Evolutionary conservation across 2,329 filamentous ascomycete genomes (phyloP).

Genomic region (Fusarium sp.): DNA sequence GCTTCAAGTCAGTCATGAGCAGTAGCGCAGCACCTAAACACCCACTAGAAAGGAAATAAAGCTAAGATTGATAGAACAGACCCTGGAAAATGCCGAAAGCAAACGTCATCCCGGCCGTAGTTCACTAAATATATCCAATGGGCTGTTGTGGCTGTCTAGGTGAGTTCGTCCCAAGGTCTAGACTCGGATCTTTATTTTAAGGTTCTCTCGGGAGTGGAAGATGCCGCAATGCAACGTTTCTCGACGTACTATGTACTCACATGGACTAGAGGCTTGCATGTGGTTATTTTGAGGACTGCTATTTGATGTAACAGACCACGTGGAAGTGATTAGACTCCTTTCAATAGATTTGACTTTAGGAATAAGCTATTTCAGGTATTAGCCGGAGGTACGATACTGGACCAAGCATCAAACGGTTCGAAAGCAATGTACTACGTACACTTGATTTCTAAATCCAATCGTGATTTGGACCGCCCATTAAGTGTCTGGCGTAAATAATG

Average conservation of each 20-base stretch:
- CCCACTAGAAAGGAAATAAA: too few relatives aligned
- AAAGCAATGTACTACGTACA: not conserved
- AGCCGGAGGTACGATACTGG: not conserved
- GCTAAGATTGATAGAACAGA: too few relatives aligned
- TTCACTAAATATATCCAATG: constrained; percentile 23
- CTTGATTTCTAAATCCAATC: constrained; percentile 6
- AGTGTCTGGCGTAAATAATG: constrained; percentile 15
- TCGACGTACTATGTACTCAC: constrained; percentile 8
- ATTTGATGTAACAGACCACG: not conserved
- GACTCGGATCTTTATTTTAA: constrained; percentile 13
- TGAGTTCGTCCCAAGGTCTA: constrained; percentile 6
- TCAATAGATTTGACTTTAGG: not conserved
- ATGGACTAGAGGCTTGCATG: constrained; percentile 6
- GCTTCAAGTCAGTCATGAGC: too few relatives aligned
- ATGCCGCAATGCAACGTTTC: constrained; percentile 32
- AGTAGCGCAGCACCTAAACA: too few relatives aligned
- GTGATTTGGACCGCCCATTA: constrained; percentile 4
- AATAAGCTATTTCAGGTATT: constrained; percentile 3
- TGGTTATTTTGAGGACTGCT: constrained; percentile 17
- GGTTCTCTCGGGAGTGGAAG: constrained; percentile 14
- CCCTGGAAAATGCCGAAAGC: not conserved
- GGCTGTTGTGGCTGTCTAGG: constrained; percentile 20
- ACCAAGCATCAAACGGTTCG: not conserved
- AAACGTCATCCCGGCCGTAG: constrained; percentile 16
- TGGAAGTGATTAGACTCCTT: constrained; percentile 5